Percentiles rank a stretch among this genome's conserved stretches.
Evolutionary conservation across 257 asterid genomes (phyloP).

Genomic region (Solanum gracilifrons): DNA sequence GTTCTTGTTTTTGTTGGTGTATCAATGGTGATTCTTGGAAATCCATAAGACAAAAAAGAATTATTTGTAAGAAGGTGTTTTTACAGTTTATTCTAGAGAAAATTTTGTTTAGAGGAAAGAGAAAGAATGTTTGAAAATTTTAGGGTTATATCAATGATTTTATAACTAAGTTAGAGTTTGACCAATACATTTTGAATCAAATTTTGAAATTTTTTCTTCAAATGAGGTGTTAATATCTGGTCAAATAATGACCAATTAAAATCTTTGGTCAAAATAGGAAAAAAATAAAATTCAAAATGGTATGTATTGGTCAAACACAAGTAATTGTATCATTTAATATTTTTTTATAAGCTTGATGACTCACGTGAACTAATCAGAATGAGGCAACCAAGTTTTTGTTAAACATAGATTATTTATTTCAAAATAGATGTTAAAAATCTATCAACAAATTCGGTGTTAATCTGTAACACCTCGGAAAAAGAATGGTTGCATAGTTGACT

Average conservation of each 20-base stretch:
- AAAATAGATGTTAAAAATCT: too few species aligned
- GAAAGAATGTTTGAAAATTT: neutral
- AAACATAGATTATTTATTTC: too few species aligned
- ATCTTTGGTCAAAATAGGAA: neutral
- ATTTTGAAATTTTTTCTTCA: neutral
- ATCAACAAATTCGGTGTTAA: too few species aligned
- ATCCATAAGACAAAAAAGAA: neutral
- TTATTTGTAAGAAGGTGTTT: neutral
- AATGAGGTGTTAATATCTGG: too few species aligned
- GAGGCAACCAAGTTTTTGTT: neutral
- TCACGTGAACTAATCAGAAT: too few species aligned
- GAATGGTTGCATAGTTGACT: neutral
- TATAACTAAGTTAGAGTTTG: neutral
- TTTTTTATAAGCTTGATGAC: neutral
- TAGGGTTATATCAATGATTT: neutral
- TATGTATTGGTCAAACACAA: neutral
- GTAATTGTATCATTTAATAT: too few species aligned
- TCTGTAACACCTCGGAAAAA: neutral
- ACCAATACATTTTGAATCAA: neutral
- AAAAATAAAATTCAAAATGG: too few species aligned
- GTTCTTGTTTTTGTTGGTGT: neutral
- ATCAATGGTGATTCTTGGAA: neutral
- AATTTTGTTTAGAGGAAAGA: neutral
- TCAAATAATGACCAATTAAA: neutral
- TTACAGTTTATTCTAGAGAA: neutral